Evolutionary conservation across 805 yeast genomes (phyloP).

Genomic region (Starmerella potacharoeniae): DNA sequence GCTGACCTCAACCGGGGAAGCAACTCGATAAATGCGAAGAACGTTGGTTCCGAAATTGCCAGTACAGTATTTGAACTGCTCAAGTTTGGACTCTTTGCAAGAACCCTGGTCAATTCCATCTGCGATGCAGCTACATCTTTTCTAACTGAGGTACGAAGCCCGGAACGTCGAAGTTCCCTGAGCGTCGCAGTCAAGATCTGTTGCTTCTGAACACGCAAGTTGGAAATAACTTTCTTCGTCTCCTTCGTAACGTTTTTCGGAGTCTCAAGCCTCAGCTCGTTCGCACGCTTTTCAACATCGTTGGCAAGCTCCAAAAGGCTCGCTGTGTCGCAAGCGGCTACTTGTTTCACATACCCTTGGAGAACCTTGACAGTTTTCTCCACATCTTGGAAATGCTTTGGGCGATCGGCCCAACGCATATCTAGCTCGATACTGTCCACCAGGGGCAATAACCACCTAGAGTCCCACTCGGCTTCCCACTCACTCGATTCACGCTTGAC

Average conservation of each 20-base stretch:
- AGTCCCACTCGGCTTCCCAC: not conserved
- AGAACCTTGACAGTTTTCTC: slow-evolving; percentile 44
- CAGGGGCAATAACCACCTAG: not conserved
- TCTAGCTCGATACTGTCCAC: not conserved
- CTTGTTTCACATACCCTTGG: slow-evolving; percentile 36
- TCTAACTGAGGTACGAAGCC: slow-evolving; percentile 56
- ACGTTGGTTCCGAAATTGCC: slow-evolving; percentile 35
- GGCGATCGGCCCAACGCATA: slow-evolving; percentile 44
- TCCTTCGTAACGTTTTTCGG: slow-evolving; percentile 63
- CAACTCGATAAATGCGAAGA: slow-evolving; percentile 62
- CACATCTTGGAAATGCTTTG: slow-evolving; percentile 44
- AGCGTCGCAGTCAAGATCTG: slow-evolving; percentile 66
- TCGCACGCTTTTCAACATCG: slow-evolving; percentile 46
- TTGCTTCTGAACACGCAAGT: slow-evolving; percentile 70
- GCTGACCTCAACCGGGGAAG: slow-evolving; percentile 67
- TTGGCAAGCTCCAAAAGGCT: slow-evolving; percentile 47
- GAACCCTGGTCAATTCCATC: slow-evolving; percentile 48
- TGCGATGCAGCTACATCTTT: slow-evolving; percentile 55
- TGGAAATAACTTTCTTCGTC: slow-evolving; percentile 55
- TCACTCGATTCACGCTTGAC: not conserved
- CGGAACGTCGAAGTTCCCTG: slow-evolving; percentile 62
- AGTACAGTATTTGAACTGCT: not conserved
- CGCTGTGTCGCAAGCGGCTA: slow-evolving; percentile 25
- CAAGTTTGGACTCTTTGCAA: slow-evolving; percentile 45
- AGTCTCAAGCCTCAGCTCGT: slow-evolving; percentile 59